These are phyloP conservation scores for Austroboletus niveus DNA, from an alignment of 1,284 basidiomycete genomes.

Conservation along the genomic window DNA sequence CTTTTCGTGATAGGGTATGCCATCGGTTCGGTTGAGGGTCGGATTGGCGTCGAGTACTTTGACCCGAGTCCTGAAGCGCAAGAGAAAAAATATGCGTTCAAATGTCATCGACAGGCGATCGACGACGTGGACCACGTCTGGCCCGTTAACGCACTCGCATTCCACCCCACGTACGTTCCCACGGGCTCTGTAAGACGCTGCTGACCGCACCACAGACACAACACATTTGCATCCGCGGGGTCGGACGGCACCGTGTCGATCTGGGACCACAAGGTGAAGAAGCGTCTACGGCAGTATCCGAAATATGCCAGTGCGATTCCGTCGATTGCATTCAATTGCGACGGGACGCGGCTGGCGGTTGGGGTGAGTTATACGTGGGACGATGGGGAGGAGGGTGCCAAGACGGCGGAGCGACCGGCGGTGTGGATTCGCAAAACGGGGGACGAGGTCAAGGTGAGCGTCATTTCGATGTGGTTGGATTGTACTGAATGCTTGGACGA, in stretches of 20 bases:
- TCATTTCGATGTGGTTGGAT: background rate
- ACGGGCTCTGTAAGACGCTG: no score
- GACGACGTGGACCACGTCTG: constrained; percentile 97
- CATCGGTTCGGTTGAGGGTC: constrained; percentile 90
- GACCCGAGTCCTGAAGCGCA: constrained; percentile 77
- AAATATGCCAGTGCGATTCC: constrained; percentile 75
- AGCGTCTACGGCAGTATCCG: constrained; percentile 86
- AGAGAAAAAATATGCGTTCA: constrained; percentile 96
- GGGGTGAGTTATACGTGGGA: constrained; percentile 88
- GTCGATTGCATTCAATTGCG: constrained; percentile 76
- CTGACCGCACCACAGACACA: constrained; percentile 53
- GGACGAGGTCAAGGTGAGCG: constrained; percentile 60
- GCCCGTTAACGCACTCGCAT: constrained; percentile 93
- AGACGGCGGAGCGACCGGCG: constrained; percentile 45
- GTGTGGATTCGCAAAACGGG: constrained; percentile 49
- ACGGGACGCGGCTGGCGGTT: constrained; percentile 80
- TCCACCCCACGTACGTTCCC: constrained; percentile 76
- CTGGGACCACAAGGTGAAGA: constrained; percentile 98
- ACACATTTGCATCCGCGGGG: constrained; percentile 93
- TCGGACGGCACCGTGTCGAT: constrained; percentile 90
- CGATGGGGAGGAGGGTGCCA: constrained; percentile 70
- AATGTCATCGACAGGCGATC: constrained; percentile 90
- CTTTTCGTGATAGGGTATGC: constrained; percentile 70
- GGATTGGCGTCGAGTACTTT: constrained; percentile 97
- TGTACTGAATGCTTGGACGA: background rate